Base-by-base conservation (phyloP, 768 basidiomycete genomes). In the Heimioporus sp. region DNA sequence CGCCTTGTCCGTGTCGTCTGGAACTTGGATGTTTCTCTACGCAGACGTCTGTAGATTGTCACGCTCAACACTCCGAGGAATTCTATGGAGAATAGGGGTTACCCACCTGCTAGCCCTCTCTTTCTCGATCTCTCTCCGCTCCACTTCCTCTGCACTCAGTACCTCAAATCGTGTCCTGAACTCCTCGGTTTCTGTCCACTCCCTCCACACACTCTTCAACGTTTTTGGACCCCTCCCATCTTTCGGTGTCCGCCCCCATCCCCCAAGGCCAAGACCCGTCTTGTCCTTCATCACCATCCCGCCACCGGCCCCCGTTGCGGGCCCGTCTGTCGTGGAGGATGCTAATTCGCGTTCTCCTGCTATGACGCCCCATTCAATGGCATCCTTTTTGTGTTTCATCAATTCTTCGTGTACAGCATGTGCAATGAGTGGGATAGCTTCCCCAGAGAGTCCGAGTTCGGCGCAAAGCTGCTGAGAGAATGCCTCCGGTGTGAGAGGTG, bases 371-470 rank as follows among this genome's bases (percentile, higher is more conserved):
- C 93, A 90, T 65, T 98, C 97, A 32, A 98, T 81, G 5, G 88
- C 92, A 65, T 97, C 94, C 61, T 90, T 91, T 67, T 96, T 98
- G 69, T 97, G 93, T 66, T 91, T 92, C 62, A 96, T 76, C 41
- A 99, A 80, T 64, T 99, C 97, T 64, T 98, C 97, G 67, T 96
- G 93, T 15, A 99, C 73, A 2, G 97, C 95, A 65, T 95, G 92
- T 5, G 96, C 83, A 57, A 99, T 81, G 48, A 98, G 80, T 6
- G 96, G 92, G 7, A 85, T 66, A 0, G 95, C 91, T 66, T 95
- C 93, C 36, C 93, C 91, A 1, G 86, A 77, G 3, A 99, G 78
- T 8, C 93, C 94, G 15, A 98, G 81, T 56, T 98, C 97, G 20
- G 77, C 67, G 61, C 90, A 92, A 32, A 98, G 85, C 45, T 80